phyloP scores from a whole-genome alignment of 768 basidiomycete genomes.

The Tricholoma flavovirens region DNA sequence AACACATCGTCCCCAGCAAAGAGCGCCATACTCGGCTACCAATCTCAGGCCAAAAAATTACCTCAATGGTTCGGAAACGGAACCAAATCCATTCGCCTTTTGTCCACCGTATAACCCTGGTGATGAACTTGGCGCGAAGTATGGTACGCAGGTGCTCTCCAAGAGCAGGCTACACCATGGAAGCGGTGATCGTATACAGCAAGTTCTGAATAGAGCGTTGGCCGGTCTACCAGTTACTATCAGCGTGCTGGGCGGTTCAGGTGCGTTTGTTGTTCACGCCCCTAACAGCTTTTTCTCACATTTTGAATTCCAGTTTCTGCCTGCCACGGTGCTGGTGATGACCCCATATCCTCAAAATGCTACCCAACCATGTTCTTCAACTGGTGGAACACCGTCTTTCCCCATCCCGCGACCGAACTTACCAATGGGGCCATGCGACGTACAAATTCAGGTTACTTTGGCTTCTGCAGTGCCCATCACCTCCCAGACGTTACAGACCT shows the following conservation, averaged over 20 bases:
- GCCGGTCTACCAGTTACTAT: constrained; percentile 85
- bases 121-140: constrained; percentile 73
- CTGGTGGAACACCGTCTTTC: constrained; percentile 98
- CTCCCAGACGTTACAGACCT: constrained; percentile 92
- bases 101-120: constrained; percentile 85
- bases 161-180: constrained; percentile 75
- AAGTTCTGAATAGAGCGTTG: constrained; percentile 77
- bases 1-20: constrained; percentile 18
- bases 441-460: constrained; percentile 92
- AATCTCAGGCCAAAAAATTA: constrained; percentile 75
- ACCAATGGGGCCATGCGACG: constrained; percentile 95
- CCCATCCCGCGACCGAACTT: constrained; percentile 94
- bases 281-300: constrained; percentile 2
- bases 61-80: constrained; percentile 54
- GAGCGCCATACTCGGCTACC: constrained; percentile 33
- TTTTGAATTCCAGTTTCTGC: constrained; percentile 62
- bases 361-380: constrained; percentile 95
- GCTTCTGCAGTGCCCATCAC: constrained; percentile 89
- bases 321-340: constrained; percentile 90
- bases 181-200: constrained; percentile 76
- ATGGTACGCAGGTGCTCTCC: constrained; percentile 69
- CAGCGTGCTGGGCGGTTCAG: constrained; percentile 83
- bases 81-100: constrained; percentile 79
- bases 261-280: constrained; percentile 34
- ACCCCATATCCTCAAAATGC: constrained; percentile 76